Conservation (phyloP, 768 basidiomycete genomes). For the Lyophyllum decastes region DNA sequence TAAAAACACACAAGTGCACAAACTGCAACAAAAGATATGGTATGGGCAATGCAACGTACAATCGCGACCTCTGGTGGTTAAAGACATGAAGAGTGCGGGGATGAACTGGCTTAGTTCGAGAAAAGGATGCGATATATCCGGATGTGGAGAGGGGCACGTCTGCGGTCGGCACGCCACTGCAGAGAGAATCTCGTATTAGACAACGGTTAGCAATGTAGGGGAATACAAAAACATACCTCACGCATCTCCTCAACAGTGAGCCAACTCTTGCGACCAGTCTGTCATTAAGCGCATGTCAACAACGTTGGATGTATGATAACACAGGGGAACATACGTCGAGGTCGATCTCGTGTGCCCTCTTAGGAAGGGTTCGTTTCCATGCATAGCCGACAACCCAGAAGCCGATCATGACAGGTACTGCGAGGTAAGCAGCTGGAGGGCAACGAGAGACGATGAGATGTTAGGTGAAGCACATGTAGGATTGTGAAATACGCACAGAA, state of each 20-base stretch:
- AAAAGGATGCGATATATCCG: constrained; percentile 42
- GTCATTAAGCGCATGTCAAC: neutral
- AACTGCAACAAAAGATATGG: neutral
- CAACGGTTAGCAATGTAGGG: neutral
- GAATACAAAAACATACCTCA: constrained; percentile 24
- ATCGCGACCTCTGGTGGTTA: neutral
- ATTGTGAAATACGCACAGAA: constrained; percentile 31
- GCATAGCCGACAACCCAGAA: constrained; percentile 38
- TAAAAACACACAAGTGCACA: neutral
- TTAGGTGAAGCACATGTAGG: neutral
- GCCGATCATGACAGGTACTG: constrained; percentile 38
- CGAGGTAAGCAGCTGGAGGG: constrained; percentile 37
- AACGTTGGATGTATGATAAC: neutral
- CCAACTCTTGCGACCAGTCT: constrained; percentile 49
- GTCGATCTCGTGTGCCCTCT: constrained; percentile 38
- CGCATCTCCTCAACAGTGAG: constrained; percentile 46
- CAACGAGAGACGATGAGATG: neutral
- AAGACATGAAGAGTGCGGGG: neutral
- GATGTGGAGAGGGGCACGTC: constrained; percentile 34
- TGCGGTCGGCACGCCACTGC: constrained; percentile 41
- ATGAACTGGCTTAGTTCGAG: constrained; percentile 28
- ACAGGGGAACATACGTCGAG: constrained; percentile 32
- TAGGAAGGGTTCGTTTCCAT: constrained; percentile 43
- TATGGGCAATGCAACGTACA: neutral
- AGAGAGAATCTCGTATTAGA: neutral